phyloP scores from a whole-genome alignment of 2,329 filamentous ascomycete species.

The Teratosphaeria nubilosa region DNA sequence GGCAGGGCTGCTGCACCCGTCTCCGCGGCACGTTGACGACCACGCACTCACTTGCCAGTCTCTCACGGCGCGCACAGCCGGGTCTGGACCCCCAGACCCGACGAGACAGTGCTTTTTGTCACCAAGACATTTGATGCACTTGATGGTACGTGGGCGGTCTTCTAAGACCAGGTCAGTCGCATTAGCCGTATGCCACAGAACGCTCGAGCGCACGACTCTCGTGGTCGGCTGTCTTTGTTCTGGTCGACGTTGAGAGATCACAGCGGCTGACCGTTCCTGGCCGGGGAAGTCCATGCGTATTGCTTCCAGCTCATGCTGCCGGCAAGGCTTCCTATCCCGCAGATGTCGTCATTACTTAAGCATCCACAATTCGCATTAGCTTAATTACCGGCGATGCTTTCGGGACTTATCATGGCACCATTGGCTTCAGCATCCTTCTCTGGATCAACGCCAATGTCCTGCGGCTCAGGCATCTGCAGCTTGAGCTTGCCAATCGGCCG shows the following conservation, averaged over 20 bases:
- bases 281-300: no score
- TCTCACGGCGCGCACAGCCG: not conserved
- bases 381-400: constrained; percentile 47
- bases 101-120: not conserved
- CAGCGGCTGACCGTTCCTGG: no score
- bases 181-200: not conserved
- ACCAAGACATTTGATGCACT: not conserved
- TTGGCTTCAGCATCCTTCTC: constrained; percentile 49
- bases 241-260: not conserved
- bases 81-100: not conserved
- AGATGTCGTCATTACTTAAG: not conserved
- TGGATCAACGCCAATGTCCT: constrained; percentile 47
- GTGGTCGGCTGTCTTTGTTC: not conserved
- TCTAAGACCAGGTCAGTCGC: not conserved
- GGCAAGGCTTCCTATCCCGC: not conserved
- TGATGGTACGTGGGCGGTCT: not conserved
- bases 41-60: not conserved
- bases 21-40: not conserved
- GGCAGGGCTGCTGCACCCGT: not conserved
- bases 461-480: constrained; percentile 35
- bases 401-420: constrained; percentile 72
- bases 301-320: no score
- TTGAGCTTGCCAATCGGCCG: constrained; percentile 44
- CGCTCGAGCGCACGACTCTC: not conserved
- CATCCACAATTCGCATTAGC: not conserved